phyloP scores from a whole-genome alignment of 768 basidiomycete species.

The Mycena latifolia region DNA sequence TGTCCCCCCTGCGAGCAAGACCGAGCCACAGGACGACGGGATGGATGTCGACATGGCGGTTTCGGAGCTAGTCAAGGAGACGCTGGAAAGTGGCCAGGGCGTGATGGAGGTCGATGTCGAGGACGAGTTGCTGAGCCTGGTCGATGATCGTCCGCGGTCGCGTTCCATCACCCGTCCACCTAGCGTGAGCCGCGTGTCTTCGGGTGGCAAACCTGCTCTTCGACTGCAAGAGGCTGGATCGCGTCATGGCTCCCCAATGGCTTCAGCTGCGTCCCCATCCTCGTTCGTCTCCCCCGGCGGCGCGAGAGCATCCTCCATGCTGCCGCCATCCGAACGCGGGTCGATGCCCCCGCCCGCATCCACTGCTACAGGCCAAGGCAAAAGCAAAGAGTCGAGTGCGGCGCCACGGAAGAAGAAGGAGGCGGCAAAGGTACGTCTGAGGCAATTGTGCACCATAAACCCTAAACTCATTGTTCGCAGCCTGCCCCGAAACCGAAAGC shows the following conservation, averaged over 20 bases:
- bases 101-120: slow-evolving; percentile 63
- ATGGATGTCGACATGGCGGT: slow-evolving; percentile 61
- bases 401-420: slow-evolving; percentile 54
- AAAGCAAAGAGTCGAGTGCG: slow-evolving; percentile 43
- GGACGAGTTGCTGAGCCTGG: slow-evolving; percentile 76
- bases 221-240: slow-evolving; percentile 29
- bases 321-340: slow-evolving; percentile 56
- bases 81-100: slow-evolving; percentile 46
- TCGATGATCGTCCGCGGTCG: slow-evolving; percentile 62
- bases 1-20: slow-evolving; percentile 45
- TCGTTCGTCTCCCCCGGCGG: slow-evolving; percentile 12
- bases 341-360: slow-evolving; percentile 71
- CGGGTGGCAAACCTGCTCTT: slow-evolving; percentile 25
- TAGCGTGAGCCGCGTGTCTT: slow-evolving; percentile 29
- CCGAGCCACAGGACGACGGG: slow-evolving; percentile 49
- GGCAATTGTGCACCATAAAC: background rate
- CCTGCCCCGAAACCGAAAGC: slow-evolving; percentile 49
- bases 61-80: slow-evolving; percentile 58
- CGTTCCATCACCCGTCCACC: slow-evolving; percentile 32
- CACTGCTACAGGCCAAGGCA: slow-evolving; percentile 41
- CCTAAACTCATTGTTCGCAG: slow-evolving; percentile 36
- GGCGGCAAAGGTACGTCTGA: slow-evolving; percentile 51
- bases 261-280: slow-evolving; percentile 31
- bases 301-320: slow-evolving; percentile 25
- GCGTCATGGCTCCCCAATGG: slow-evolving; percentile 31